Conservation (phyloP, 2,329 filamentous ascomycete species). For the Aureobasidium namibiae region DNA sequence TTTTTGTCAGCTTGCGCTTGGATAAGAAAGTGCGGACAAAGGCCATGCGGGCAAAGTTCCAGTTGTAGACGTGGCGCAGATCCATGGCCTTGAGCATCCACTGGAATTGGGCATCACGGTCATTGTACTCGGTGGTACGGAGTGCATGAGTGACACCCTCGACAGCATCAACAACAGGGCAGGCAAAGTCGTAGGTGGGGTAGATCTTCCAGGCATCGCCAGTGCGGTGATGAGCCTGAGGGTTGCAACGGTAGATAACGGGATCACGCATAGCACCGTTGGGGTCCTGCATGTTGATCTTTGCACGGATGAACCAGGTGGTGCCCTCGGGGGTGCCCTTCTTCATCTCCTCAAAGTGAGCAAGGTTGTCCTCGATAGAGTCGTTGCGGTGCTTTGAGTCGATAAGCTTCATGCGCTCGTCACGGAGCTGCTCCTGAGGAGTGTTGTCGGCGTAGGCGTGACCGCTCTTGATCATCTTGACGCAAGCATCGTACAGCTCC, state of each 20-base stretch:
- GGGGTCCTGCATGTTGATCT: conserved; percentile 78
- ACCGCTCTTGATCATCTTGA: conserved; percentile 74
- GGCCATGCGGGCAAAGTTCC: conserved; percentile 75
- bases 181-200: conserved; percentile 76
- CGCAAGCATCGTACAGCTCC: conserved; percentile 75
- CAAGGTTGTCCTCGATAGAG: conserved; percentile 70
- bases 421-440: conserved; percentile 74
- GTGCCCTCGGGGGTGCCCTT: conserved; percentile 65
- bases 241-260: conserved; percentile 92
- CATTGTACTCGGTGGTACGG: conserved; percentile 73
- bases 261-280: conserved; percentile 94
- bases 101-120: conserved; percentile 74
- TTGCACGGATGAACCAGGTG: conserved; percentile 83
- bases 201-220: conserved; percentile 73
- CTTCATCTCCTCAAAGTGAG: conserved; percentile 86
- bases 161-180: conserved; percentile 66
- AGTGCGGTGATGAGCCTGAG: conserved; percentile 62
- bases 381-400: conserved; percentile 71
- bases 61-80: conserved; percentile 68
- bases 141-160: conserved; percentile 75
- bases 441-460: conserved; percentile 90
- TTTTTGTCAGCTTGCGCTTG: conserved; percentile 73
- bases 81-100: conserved; percentile 69
- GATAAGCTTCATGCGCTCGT: conserved; percentile 73
- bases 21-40: conserved; percentile 72